Evolutionary conservation across 164 flowering plant genomes (phyloP), one percentile per base, ranked within the genome.

Genomic region (Stephania cephalantha): DNA sequence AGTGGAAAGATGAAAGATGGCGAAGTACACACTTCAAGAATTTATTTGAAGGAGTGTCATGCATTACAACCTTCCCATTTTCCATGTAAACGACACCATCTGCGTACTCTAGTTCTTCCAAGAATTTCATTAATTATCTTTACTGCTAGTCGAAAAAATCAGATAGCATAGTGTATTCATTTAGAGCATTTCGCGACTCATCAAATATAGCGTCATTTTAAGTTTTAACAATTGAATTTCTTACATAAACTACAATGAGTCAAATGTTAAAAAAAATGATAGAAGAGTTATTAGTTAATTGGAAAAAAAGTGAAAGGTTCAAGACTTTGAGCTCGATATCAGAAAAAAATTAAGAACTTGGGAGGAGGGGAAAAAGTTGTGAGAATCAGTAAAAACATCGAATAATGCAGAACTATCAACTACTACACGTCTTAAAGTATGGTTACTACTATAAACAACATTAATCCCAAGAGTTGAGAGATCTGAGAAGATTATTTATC

Each of bases 51-150:
- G 84, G 84, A 81, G 88, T 81, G 35, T 88, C 90, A 46, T 85
- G 87, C 86, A 80, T 86, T 48, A 88, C 81, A 63, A 92, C 85
- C 77, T 74, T 85, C 67, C 96, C 98, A 78, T 90, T 85, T 80
- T 95, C 97, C 96, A 95, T 90, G 71, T 91, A 95, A n/a, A 93
- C 79, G 48, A 95, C 97, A 76, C 97, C 99, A 84, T 93, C 98
- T 69, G 98, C 98, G 84, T 86, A 88, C 79, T 89, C 87, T 2
- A 95, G 88, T 76, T 95, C 99, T 82, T 95, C 99, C 76, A 93
- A 73, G 25, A 25, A 25, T 25, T 25, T 25, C 25, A 25, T 25
- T 25, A 25, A 25, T 25, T 25, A 25, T 25, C 25, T 25, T 25
- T 25, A 25, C 25, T 25, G 25, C 25, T 25, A 25, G 25, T 25